Conservation (phyloP, 2,329 filamentous ascomycete genomes). For the Cladorrhinum sp. region DNA sequence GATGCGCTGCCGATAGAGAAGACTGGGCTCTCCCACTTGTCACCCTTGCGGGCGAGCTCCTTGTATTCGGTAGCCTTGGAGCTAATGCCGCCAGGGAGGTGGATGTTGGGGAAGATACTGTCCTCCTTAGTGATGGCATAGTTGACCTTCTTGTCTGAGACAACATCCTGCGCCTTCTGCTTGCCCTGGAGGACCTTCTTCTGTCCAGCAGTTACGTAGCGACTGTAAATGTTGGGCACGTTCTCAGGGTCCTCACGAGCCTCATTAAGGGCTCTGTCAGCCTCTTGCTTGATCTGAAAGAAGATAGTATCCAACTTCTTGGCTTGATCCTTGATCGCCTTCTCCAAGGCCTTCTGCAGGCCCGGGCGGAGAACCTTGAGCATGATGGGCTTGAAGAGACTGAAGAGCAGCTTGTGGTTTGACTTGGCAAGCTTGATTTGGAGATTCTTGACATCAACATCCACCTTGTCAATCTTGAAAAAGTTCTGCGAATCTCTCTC, state of each 20-base stretch:
- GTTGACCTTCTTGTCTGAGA: constrained; percentile 71
- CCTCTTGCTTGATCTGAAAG: constrained; percentile 79
- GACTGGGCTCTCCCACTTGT: constrained; percentile 91
- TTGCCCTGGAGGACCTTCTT: constrained; percentile 71
- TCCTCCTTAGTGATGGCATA: constrained; percentile 83
- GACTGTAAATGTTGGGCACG: constrained; percentile 78
- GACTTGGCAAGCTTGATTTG: constrained; percentile 91
- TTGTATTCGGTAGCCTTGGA: constrained; percentile 93
- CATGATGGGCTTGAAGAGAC: constrained; percentile 80
- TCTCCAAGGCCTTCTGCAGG: constrained; percentile 83
- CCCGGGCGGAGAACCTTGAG: constrained; percentile 80
- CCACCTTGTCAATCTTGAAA: constrained; percentile 90
- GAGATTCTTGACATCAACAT: constrained; percentile 77
- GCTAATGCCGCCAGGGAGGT: constrained; percentile 82
- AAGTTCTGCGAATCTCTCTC: constrained; percentile 74
- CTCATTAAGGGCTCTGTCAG: constrained; percentile 66
- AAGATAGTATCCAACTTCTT: constrained; percentile 69
- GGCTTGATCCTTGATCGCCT: constrained; percentile 82
- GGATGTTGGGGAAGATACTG: constrained; percentile 82
- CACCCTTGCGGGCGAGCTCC: constrained; percentile 80
- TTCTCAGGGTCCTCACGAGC: constrained; percentile 68
- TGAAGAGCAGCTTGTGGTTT: constrained; percentile 88
- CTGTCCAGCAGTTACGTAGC: constrained; percentile 75
- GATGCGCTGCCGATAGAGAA: constrained; percentile 81
- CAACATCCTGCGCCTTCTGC: constrained; percentile 65